Conservation (phyloP, 73 alveolate species). For the Stentor coeruleus region DNA sequence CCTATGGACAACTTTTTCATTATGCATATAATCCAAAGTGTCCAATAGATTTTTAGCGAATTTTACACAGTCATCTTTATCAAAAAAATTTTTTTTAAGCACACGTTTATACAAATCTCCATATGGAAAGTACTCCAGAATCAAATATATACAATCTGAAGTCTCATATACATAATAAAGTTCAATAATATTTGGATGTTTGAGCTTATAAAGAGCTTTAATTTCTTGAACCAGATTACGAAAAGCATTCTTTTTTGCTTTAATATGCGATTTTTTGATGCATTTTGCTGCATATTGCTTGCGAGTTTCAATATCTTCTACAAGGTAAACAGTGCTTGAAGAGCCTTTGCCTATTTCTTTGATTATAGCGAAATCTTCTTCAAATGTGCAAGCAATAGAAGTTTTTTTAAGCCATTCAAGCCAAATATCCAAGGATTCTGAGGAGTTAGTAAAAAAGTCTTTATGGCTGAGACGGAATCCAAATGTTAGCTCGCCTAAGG, state of each 20-base stretch:
- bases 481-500: not conserved
- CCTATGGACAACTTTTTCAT: conserved; percentile 28
- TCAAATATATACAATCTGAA: conserved; percentile 57
- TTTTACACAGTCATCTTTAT: conserved; percentile 38
- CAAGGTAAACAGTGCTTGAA: not conserved
- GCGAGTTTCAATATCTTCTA: not conserved
- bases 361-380: not conserved
- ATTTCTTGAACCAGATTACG: not conserved
- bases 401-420: not conserved
- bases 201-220: not conserved
- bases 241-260: not conserved
- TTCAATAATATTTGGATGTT: not conserved
- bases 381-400: not conserved
- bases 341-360: not conserved
- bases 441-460: not conserved
- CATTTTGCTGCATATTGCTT: not conserved
- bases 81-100: conserved; percentile 44
- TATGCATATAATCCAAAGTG: conserved; percentile 26
- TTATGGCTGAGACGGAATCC: not conserved
- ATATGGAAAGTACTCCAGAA: conserved; percentile 69
- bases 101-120: conserved; percentile 75
- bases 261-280: not conserved
- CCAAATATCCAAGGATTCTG: not conserved
- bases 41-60: conserved; percentile 16
- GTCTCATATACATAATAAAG: conserved; percentile 39